These are phyloP conservation scores for Dipteronia sinensis DNA, from an alignment of 345 rosid species.

Conservation along the genomic window DNA sequence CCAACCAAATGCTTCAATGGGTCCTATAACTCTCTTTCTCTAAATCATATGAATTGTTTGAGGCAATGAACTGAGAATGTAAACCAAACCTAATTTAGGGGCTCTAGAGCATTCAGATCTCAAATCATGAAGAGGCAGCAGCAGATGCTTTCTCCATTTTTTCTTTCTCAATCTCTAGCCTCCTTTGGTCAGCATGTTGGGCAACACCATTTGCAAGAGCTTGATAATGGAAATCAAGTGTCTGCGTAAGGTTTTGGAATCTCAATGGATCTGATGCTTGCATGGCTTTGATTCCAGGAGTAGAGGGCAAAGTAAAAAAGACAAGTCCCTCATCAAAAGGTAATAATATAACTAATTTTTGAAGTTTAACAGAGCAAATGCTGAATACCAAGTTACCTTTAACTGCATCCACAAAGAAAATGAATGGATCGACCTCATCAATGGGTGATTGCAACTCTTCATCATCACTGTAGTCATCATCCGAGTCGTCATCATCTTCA, in stretches of 20 bases:
- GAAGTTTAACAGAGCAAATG: not conserved
- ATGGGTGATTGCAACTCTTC: slow-evolving; percentile 95
- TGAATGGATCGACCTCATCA: slow-evolving; percentile 95
- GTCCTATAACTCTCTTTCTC: slow-evolving; percentile 13
- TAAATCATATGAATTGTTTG: slow-evolving; percentile 28
- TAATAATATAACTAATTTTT: not conserved
- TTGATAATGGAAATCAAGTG: slow-evolving; percentile 80
- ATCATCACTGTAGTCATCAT: slow-evolving; percentile 91
- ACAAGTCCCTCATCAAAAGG: not conserved
- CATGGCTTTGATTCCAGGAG: slow-evolving; percentile 49
- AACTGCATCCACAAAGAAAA: slow-evolving; percentile 83
- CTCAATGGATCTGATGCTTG: slow-evolving; percentile 77
- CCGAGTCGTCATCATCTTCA: slow-evolving; percentile 69
- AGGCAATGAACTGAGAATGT: slow-evolving; percentile 19
- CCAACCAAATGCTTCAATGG: slow-evolving; percentile 29
- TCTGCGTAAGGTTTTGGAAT: slow-evolving; percentile 81
- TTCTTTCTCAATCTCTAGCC: slow-evolving; percentile 90
- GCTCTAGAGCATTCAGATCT: not conserved
- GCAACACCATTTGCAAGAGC: slow-evolving; percentile 90
- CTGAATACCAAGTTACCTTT: slow-evolving; percentile 51
- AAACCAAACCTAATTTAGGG: slow-evolving; percentile 27
- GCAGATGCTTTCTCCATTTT: slow-evolving; percentile 72
- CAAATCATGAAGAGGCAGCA: slow-evolving; percentile 40
- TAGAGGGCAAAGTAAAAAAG: not conserved
- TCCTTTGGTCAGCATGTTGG: slow-evolving; percentile 92